Evolutionary conservation across 306 rosid species (phyloP).

Genomic region (Chamaecrista fasciculata): DNA sequence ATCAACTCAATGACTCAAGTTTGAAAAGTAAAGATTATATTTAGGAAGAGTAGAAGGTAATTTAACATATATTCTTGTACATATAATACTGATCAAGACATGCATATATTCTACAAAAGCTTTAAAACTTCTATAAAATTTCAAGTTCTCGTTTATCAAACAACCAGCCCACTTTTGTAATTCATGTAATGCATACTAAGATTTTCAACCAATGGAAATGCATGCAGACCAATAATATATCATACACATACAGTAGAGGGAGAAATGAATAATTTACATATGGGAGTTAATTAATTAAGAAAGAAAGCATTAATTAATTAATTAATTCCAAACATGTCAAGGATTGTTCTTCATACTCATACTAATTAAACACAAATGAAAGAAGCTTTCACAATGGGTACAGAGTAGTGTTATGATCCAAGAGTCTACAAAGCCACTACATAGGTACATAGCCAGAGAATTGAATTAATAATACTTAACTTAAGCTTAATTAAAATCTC

Average conservation of each 20-base stretch:
- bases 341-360: slow-evolving; percentile 15
- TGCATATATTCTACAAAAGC: no score
- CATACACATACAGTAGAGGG: not conserved
- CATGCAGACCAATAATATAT: not conserved
- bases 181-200: not conserved
- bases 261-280: no score
- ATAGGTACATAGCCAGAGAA: slow-evolving; percentile 1
- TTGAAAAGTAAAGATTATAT: no score
- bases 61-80: no score
- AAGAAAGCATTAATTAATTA: no score
- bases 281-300: no score
- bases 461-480: no score
- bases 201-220: not conserved
- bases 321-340: not conserved
- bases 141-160: no score
- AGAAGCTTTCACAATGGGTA: slow-evolving; percentile 20
- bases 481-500: not conserved
- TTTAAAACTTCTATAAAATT: no score
- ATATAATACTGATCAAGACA: no score
- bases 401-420: slow-evolving; percentile 9
- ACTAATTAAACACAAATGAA: slow-evolving; percentile 15
- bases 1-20: no score
- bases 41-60: no score
- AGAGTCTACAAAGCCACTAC: slow-evolving; percentile 26
- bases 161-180: not conserved